Conservation (phyloP, 257 asterid species). For the Hygrophila difformis region DNA sequence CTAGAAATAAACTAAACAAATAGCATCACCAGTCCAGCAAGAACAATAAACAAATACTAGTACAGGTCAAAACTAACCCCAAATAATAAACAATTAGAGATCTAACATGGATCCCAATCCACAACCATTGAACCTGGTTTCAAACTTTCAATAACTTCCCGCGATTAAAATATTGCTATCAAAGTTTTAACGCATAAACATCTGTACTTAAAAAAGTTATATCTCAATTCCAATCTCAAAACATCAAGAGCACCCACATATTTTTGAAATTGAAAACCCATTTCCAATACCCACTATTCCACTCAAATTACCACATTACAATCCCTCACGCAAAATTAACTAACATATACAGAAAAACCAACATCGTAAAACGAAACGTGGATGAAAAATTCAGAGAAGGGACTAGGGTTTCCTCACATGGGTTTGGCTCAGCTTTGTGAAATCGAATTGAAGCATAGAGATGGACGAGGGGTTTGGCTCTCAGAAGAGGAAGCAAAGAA, state of each 20-base stretch:
- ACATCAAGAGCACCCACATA: too few species aligned
- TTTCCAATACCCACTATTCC: too few species aligned
- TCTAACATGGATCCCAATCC: conserved; percentile 92
- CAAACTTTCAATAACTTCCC: conserved; percentile 16
- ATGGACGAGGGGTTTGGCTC: conserved; percentile 29
- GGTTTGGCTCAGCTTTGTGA: background rate
- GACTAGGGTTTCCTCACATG: background rate
- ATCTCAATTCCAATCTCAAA: too few species aligned
- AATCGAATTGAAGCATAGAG: conserved; percentile 30
- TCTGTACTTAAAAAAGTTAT: too few species aligned
- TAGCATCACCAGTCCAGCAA: conserved; percentile 22
- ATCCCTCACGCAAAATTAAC: too few species aligned
- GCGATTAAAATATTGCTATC: too few species aligned
- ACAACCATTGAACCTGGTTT: conserved; percentile 69
- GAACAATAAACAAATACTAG: conserved; percentile 32
- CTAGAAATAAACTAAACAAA: conserved; percentile 24
- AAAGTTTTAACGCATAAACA: too few species aligned
- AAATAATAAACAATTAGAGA: conserved; percentile 32
- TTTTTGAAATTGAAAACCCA: too few species aligned
- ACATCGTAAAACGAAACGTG: too few species aligned
- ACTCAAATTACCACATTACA: too few species aligned
- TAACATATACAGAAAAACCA: too few species aligned
- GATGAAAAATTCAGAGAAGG: too few species aligned
- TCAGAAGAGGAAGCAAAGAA: conserved; percentile 27
- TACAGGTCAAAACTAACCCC: conserved; percentile 11